Percentiles rank a stretch among this genome's conserved stretches.
Evolutionary conservation across 2,329 filamentous ascomycete genomes (phyloP).

Genomic region (Myrmaecium sp.): DNA sequence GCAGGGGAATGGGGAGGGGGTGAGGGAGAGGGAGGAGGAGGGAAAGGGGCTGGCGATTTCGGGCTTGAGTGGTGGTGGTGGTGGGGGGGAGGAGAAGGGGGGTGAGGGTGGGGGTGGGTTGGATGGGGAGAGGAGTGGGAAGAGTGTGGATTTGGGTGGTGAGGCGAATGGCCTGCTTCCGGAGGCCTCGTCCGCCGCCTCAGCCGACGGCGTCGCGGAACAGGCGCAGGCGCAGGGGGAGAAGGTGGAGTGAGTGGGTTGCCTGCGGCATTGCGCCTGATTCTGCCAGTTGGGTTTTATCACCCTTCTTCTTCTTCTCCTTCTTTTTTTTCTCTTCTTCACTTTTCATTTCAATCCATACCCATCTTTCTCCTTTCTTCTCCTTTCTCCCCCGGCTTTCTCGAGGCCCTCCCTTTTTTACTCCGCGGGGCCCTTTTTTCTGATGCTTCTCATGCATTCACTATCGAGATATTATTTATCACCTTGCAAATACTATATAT

Average conservation of each 20-base stretch:
- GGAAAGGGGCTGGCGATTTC: conserved; percentile 20
- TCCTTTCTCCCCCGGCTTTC: too few species aligned
- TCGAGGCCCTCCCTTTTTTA: too few species aligned
- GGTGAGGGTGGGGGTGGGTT: neutral
- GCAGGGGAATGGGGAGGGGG: conserved; percentile 12
- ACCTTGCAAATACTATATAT: too few species aligned
- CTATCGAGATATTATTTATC: too few species aligned
- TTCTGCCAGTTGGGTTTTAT: neutral
- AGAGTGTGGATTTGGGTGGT: conserved; percentile 3
- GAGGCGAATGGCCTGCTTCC: neutral
- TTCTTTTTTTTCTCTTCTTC: neutral
- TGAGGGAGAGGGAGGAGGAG: conserved; percentile 18
- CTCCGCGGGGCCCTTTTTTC: too few species aligned
- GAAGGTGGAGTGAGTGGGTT: neutral
- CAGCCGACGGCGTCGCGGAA: conserved; percentile 1
- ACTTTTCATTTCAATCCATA: neutral
- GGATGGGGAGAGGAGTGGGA: conserved; percentile 1
- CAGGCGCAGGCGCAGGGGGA: neutral
- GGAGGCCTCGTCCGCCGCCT: neutral
- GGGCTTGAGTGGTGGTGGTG: too few species aligned
- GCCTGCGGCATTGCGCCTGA: neutral
- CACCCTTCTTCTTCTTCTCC: neutral
- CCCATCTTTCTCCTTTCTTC: neutral
- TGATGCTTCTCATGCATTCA: too few species aligned
- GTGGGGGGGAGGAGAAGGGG: conserved; percentile 12